Percentiles rank a stretch among this genome's conserved stretches.
These are phyloP conservation scores for Suhomyces kilbournensis DNA, from an alignment of 805 yeast genomes.

Conservation along the genomic window DNA sequence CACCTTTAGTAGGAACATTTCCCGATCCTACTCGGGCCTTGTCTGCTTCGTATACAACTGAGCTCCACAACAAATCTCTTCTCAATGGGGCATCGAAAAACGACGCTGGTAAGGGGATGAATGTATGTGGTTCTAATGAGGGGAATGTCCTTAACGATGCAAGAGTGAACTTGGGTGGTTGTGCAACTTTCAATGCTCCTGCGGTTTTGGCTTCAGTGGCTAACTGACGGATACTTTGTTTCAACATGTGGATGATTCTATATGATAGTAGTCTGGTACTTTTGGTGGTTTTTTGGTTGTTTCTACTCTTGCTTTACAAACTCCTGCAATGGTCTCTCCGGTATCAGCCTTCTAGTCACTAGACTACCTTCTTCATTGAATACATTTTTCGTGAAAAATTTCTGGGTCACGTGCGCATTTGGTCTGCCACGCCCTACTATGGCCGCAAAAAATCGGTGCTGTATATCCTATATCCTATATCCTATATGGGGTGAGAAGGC, in stretches of 20 bases:
- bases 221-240: slow-evolving; percentile 26
- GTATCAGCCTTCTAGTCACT: background rate
- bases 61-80: slow-evolving; percentile 91
- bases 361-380: background rate
- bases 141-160: slow-evolving; percentile 84
- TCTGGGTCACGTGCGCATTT: background rate
- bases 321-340: background rate
- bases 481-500: slow-evolving; percentile 1
- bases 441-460: background rate
- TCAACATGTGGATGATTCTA: slow-evolving; percentile 16
- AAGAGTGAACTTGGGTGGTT: slow-evolving; percentile 69
- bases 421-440: background rate
- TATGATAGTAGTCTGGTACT: background rate
- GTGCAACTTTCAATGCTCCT: slow-evolving; percentile 20
- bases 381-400: background rate
- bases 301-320: background rate
- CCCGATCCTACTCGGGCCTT: slow-evolving; percentile 85
- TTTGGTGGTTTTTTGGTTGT: background rate
- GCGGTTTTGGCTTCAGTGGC: slow-evolving; percentile 23
- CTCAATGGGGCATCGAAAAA: slow-evolving; percentile 74
- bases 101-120: slow-evolving; percentile 72
- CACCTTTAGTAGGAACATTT: slow-evolving; percentile 82
- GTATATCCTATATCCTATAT: background rate
- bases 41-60: slow-evolving; percentile 90
- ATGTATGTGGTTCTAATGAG: slow-evolving; percentile 76